Percentiles rank a stretch among this genome's conserved stretches.
Evolutionary conservation across 805 yeast genomes (phyloP).

Genomic region (Candida sphagnicola): DNA sequence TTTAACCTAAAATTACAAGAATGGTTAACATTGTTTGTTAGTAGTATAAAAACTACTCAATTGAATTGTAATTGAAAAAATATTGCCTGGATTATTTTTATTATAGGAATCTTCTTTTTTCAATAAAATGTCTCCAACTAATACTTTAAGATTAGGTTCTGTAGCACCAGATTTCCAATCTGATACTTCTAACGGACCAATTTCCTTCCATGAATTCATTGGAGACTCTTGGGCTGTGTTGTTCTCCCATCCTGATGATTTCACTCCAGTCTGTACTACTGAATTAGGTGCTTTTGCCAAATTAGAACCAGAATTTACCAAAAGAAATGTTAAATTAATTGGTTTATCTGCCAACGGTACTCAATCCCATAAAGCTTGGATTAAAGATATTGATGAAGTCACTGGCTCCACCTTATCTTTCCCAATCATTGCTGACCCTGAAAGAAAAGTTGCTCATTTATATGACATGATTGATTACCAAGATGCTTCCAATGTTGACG

Average conservation of each 20-base stretch:
- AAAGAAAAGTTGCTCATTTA: constrained; percentile 71
- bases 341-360: constrained; percentile 86
- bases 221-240: constrained; percentile 85
- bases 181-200: constrained; percentile 74
- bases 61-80: too few species aligned
- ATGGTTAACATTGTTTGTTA: too few species aligned
- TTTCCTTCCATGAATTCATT: constrained; percentile 83
- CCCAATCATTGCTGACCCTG: constrained; percentile 89
- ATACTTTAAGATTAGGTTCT: constrained; percentile 65
- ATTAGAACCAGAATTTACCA: constrained; percentile 81
- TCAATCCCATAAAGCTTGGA: constrained; percentile 80
- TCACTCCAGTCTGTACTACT: constrained; percentile 95
- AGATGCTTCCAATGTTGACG: constrained; percentile 63
- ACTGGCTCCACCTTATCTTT: constrained; percentile 72
- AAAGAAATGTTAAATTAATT: constrained; percentile 82
- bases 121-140: background rate
- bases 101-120: too few species aligned
- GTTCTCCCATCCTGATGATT: constrained; percentile 94
- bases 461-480: constrained; percentile 72
- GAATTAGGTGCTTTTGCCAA: constrained; percentile 92
- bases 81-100: too few species aligned
- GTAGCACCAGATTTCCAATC: constrained; percentile 87
- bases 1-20: background rate
- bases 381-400: constrained; percentile 85
- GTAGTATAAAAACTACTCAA: too few species aligned